A percentile compares a stretch with the other conserved stretches of the same genome.
These are phyloP conservation scores for Candida frijolesensis DNA, from an alignment of 1,139 yeast species.

Conservation along the genomic window DNA sequence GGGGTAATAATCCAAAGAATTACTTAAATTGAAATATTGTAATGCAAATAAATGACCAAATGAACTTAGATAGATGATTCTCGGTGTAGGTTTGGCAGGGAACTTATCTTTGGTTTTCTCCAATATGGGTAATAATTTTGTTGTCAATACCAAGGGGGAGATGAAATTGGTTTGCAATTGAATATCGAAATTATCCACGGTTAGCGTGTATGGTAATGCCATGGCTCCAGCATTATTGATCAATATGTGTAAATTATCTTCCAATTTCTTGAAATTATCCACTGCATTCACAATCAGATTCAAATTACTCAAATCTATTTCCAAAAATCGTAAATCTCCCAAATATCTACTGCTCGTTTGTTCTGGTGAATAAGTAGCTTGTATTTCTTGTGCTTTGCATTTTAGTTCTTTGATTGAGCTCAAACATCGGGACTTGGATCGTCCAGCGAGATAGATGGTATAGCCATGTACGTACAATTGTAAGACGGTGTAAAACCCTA, in stretches of 20 bases:
- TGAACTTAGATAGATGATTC: constrained; percentile 71
- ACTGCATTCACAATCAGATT: constrained; percentile 61
- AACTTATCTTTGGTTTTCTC: constrained; percentile 34
- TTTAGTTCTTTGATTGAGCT: constrained; percentile 58
- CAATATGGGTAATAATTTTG: constrained; percentile 58
- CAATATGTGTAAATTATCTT: constrained; percentile 58
- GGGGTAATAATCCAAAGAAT: constrained; percentile 62
- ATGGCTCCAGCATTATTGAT: constrained; percentile 83
- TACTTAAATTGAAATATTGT: constrained; percentile 50
- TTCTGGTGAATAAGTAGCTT: constrained; percentile 21
- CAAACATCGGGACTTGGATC: constrained; percentile 57
- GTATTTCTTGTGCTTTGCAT: constrained; percentile 49
- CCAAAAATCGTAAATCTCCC: constrained; percentile 63
- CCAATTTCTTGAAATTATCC: constrained; percentile 47
- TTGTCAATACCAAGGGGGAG: constrained; percentile 72
- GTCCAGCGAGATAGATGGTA: constrained; percentile 70
- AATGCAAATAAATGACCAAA: constrained; percentile 66
- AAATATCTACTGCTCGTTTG: constrained; percentile 27
- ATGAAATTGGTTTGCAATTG: constrained; percentile 81
- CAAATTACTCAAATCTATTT: constrained; percentile 64
- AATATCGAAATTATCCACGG: constrained; percentile 75
- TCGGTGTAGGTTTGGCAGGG: constrained; percentile 39
- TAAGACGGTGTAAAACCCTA: constrained; percentile 75
- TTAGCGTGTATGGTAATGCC: constrained; percentile 67
- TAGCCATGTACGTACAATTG: constrained; percentile 82